Percentiles rank a stretch among this genome's conserved stretches.
Conservation (phyloP, 2,329 filamentous ascomycete species). For the Aspergillus piperis region DNA sequence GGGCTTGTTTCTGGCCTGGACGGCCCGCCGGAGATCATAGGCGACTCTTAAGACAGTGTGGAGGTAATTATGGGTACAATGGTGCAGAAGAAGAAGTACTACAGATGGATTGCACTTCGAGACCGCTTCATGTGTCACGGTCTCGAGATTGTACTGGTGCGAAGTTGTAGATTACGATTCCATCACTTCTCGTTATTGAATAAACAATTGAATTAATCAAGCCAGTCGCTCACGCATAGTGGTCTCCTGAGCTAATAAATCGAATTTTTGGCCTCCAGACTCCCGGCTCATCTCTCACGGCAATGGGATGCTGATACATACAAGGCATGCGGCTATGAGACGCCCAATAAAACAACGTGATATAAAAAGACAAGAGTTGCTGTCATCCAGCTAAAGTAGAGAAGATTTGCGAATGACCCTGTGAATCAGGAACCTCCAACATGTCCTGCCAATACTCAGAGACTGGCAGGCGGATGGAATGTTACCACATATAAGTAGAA, state of each 20-base stretch:
- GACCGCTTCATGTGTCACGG: no score
- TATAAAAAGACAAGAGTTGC: not conserved
- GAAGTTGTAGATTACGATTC: not conserved
- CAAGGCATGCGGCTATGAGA: conserved; percentile 4
- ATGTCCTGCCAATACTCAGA: not conserved
- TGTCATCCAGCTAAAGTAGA: not conserved
- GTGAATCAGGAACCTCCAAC: not conserved
- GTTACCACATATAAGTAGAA: not conserved
- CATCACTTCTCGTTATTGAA: not conserved
- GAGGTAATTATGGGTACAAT: no score
- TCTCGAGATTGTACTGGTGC: no score
- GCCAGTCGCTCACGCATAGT: not conserved
- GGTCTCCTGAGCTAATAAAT: not conserved
- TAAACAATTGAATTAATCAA: not conserved
- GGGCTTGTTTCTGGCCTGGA: conserved; percentile 42
- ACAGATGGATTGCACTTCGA: no score
- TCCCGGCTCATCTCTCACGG: conserved; percentile 14
- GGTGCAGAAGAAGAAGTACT: no score
- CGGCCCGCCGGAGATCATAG: conserved; percentile 16
- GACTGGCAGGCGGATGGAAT: not conserved
- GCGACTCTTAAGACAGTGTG: not conserved
- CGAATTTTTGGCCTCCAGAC: conserved; percentile 19
- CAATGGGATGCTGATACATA: conserved; percentile 12
- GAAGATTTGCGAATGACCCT: not conserved
- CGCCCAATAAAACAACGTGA: conserved; percentile 7